These are phyloP conservation scores for Lagenidium sp. DNA, from an alignment of 352 stramenopile species.

Conservation along the genomic window DNA sequence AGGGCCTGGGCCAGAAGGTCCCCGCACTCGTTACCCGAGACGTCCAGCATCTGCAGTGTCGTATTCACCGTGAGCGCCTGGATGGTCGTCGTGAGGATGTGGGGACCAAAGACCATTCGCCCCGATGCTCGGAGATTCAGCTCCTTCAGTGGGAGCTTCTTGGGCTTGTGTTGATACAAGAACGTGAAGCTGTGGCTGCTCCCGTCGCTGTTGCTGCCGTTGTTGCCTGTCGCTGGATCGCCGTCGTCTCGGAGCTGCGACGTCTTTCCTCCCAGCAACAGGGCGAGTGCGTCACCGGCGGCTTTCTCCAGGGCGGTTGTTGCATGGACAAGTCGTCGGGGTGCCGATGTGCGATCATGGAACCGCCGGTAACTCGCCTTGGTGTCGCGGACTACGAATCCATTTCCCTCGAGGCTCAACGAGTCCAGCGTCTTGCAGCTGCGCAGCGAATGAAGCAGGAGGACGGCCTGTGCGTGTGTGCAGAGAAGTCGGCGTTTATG, in stretches of 20 bases:
- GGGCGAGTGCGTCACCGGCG: conserved; percentile 6
- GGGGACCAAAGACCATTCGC: conserved; percentile 38
- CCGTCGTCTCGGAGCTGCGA: background rate
- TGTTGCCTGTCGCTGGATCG: background rate
- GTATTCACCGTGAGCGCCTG: conserved; percentile 29
- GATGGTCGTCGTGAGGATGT: conserved; percentile 34
- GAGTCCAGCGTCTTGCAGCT: conserved; percentile 37
- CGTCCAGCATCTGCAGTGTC: conserved; percentile 52
- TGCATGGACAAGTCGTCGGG: background rate
- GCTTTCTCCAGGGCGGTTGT: conserved; percentile 4
- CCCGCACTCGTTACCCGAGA: conserved; percentile 67
- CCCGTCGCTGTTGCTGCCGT: background rate
- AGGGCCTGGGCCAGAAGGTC: conserved; percentile 43
- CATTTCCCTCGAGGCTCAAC: conserved; percentile 66
- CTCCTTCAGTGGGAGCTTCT: conserved; percentile 32
- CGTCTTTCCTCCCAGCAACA: conserved; percentile 11
- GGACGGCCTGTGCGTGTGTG: conserved; percentile 26
- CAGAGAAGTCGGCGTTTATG: no score
- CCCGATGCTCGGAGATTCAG: conserved; percentile 44
- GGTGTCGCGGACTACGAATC: conserved; percentile 27
- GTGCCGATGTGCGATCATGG: conserved; percentile 10
- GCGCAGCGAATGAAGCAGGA: conserved; percentile 52
- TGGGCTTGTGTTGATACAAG: conserved; percentile 5
- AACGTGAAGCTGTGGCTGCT: background rate
- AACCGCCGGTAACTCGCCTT: conserved; percentile 12